Base-by-base conservation (phyloP, 169 alveolate species). In the Plasmodium gallinaceum region DNA sequence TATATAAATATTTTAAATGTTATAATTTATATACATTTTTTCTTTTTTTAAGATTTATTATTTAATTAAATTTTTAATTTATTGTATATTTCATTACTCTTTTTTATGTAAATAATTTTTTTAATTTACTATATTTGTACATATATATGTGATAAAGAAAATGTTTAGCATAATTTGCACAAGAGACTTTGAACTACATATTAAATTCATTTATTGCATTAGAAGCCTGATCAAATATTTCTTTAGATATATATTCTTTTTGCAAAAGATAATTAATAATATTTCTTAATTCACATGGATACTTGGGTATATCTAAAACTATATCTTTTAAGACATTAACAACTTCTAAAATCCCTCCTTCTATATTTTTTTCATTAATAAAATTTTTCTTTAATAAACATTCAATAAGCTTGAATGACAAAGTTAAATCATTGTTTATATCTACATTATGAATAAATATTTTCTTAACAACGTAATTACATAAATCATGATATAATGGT, bases 391-490 rank as follows among this genome's bases (percentile, higher is more conserved):
- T 80, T 60, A 80, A 20, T 18, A 80, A 52, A 45, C 18, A 42
- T 12, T 80, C 85, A 32, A 80, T 72, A 57, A 80, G 70, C 52
- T 80, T 80, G 39, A 52, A 80, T 0, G 90, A 80, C 16, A 68
- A 42, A 54, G n/a, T 65, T 18, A 68, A 16, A 26, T 80, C 90
- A 39, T 80, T 80, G 42, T 80, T 80, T 37, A 80, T 80, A 80
- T 80, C 90, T 26, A 80, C 90, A 46, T 80, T 80, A 37, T 66
- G 52, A 4, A 80, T 62, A 60, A 80, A 80, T 16, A 80, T 80
- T 60, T 80, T 80, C 39, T 80, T 80, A 66, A 80, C 90, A 26
- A 80, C 90, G 37, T 80, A 80, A 80, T 80, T 80, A 26, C 83
- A 80, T 4, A 80, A 37, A 46, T 80, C 90, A 80, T 80, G 90